These are phyloP conservation scores for Penicillium sp. DNA, from an alignment of 2,329 filamentous ascomycete species.

Conservation along the genomic window DNA sequence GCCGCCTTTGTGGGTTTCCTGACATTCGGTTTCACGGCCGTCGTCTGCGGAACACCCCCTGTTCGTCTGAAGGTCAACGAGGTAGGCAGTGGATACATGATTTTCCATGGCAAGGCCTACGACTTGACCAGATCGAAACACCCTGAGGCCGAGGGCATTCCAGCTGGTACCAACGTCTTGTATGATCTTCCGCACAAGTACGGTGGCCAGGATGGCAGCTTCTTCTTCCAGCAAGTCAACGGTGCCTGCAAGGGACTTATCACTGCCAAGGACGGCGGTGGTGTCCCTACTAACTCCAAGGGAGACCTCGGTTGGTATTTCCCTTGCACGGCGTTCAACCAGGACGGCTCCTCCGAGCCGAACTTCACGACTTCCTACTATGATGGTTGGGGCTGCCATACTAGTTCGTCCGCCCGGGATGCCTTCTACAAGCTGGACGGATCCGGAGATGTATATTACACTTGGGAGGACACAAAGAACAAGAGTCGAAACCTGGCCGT, in stretches of 20 bases:
- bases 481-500: slow-evolving; percentile 87
- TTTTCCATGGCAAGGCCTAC: slow-evolving; percentile 92
- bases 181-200: slow-evolving; percentile 84
- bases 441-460: slow-evolving; percentile 90
- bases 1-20: slow-evolving; percentile 91
- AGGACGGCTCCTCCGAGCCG: slow-evolving; percentile 82
- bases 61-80: slow-evolving; percentile 81
- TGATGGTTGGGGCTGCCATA: slow-evolving; percentile 87
- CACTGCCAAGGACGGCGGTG: slow-evolving; percentile 64
- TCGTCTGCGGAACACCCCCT: slow-evolving; percentile 77
- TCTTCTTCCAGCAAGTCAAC: slow-evolving; percentile 98
- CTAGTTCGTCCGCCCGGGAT: slow-evolving; percentile 69
- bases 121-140: slow-evolving; percentile 79
- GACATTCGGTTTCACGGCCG: slow-evolving; percentile 92
- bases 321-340: slow-evolving; percentile 87
- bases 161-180: slow-evolving; percentile 76
- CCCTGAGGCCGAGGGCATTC: slow-evolving; percentile 79
- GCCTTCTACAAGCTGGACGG: slow-evolving; percentile 76
- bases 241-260: slow-evolving; percentile 94
- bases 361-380: slow-evolving; percentile 80
- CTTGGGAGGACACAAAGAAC: slow-evolving; percentile 93
- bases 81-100: slow-evolving; percentile 84
- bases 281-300: slow-evolving; percentile 76
- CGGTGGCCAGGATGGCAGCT: slow-evolving; percentile 90
- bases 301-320: slow-evolving; percentile 95